Base-by-base conservation (phyloP, 768 basidiomycete species). In the Pleurotus salmoneostramineus region DNA sequence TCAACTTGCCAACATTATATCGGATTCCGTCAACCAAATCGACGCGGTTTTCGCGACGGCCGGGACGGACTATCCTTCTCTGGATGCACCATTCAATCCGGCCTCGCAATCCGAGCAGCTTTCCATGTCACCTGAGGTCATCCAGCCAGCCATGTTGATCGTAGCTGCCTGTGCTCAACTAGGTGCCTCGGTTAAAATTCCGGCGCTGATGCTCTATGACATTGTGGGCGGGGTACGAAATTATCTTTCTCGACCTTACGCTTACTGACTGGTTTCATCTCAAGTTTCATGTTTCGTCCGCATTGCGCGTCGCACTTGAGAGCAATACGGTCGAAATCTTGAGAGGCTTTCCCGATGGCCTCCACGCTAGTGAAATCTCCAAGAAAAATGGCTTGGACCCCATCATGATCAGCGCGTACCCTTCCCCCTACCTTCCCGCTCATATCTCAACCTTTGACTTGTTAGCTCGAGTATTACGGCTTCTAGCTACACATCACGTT, bases 281-380 rank as follows among this genome's bases (percentile, higher is more conserved):
- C 21, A 27, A 14, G 64, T 63, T 35, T 49, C 27, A 45, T 34
- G 42, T 52, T 14, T 43, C 40, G 43, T 56, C 40, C 31, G 7
- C 33, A 5, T 5, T 35, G n/a, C 44, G 52, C 65, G 56, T 64
- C 63, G 42, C n/a, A 35, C 27, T 34, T 17, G 59, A 42, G 34
- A 21, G 17, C 31, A 17, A 36, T 37, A 56, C 43, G 12, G 34
- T 40, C 21, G 58, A 57, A 49, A 32, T 59, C 27, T 44, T 55
- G 27, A 49, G 50, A 31, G 37, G 15, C 4, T 31, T 33, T 32
- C 35, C 36, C 6, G 48, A 71, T 68, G 73, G 72, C 3, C 62
- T 72, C 15, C 71, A 76, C 42, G 69, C 69, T 5, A 64, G 68
- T 12, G 69, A 73, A 6, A 74, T 76, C 15, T 68, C 73, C 2